These are phyloP conservation scores for Austroboletus novae-zelandiae DNA, from an alignment of 1,284 basidiomycete species.

Conservation along the genomic window DNA sequence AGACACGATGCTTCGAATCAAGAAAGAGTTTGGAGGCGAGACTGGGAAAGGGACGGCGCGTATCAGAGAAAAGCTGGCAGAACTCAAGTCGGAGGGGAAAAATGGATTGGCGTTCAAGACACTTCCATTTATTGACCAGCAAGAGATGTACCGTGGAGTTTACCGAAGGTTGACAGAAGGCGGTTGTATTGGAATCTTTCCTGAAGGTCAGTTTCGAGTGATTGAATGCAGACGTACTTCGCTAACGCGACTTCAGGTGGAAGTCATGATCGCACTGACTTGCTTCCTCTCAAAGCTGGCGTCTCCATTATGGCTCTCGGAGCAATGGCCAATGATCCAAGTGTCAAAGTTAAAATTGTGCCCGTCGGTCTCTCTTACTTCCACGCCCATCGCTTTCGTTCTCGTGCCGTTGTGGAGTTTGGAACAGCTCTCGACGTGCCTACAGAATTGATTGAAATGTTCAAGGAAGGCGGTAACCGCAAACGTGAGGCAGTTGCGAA, in stretches of 20 bases:
- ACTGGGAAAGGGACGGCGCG: constrained; percentile 73
- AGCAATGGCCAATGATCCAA: constrained; percentile 91
- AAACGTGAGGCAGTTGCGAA: constrained; percentile 92
- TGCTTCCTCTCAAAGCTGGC: constrained; percentile 93
- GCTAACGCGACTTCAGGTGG: constrained; percentile 60
- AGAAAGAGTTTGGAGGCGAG: constrained; percentile 87
- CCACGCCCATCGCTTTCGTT: constrained; percentile 93
- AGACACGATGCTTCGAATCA: constrained; percentile 82
- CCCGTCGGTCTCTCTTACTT: constrained; percentile 96
- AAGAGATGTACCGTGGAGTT: constrained; percentile 93
- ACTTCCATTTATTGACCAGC: constrained; percentile 87
- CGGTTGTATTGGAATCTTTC: constrained; percentile 93
- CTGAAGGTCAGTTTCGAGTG: constrained; percentile 67
- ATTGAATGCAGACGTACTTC: constrained; percentile 1
- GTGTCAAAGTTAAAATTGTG: constrained; percentile 85
- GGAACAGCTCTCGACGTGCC: constrained; percentile 91
- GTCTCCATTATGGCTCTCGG: constrained; percentile 98
- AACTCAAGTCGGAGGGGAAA: constrained; percentile 51
- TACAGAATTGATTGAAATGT: constrained; percentile 81
- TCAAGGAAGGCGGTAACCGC: constrained; percentile 84
- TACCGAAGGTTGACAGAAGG: constrained; percentile 87
- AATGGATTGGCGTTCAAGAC: constrained; percentile 73
- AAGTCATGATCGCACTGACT: constrained; percentile 93
- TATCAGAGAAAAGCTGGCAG: constrained; percentile 65
- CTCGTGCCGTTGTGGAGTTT: constrained; percentile 96